phyloP scores from a whole-genome alignment of 495 filamentous ascomycete genomes.

The Penicillium lividum region DNA sequence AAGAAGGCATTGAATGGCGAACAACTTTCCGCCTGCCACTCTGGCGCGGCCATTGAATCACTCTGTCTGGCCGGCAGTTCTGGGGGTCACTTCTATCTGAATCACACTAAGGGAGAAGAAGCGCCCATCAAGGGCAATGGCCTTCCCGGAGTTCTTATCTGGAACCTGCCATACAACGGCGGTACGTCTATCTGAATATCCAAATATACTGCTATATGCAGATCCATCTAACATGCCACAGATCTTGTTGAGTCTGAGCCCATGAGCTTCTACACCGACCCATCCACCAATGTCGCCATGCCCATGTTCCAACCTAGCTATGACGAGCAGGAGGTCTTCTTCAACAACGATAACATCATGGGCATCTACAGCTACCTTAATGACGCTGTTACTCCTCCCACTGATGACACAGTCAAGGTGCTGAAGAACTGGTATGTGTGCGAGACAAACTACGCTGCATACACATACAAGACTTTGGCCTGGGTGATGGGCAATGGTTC shows the following conservation, averaged over 20 bases:
- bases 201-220: neutral
- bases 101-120: conserved; percentile 30
- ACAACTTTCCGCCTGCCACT: conserved; percentile 51
- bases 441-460: conserved; percentile 48
- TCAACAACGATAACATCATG: conserved; percentile 43
- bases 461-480: conserved; percentile 51
- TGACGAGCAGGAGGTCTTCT: conserved; percentile 34
- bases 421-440: conserved; percentile 53
- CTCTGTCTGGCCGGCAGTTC: conserved; percentile 44
- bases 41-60: conserved; percentile 55
- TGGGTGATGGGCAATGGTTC: conserved; percentile 45
- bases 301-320: conserved; percentile 44
- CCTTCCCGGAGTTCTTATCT: conserved; percentile 11
- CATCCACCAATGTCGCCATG: conserved; percentile 53
- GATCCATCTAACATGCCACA: conserved; percentile 8
- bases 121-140: conserved; percentile 10
- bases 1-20: conserved; percentile 36
- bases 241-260: conserved; percentile 28
- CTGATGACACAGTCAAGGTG: conserved; percentile 22
- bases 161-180: conserved; percentile 12
- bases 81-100: conserved; percentile 44
- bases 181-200: neutral
- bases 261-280: conserved; percentile 40
- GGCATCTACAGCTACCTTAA: conserved; percentile 48
- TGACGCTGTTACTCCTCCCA: conserved; percentile 34